These are phyloP conservation scores for Mrakia blollopis DNA, from an alignment of 768 basidiomycete genomes.

Conservation along the genomic window DNA sequence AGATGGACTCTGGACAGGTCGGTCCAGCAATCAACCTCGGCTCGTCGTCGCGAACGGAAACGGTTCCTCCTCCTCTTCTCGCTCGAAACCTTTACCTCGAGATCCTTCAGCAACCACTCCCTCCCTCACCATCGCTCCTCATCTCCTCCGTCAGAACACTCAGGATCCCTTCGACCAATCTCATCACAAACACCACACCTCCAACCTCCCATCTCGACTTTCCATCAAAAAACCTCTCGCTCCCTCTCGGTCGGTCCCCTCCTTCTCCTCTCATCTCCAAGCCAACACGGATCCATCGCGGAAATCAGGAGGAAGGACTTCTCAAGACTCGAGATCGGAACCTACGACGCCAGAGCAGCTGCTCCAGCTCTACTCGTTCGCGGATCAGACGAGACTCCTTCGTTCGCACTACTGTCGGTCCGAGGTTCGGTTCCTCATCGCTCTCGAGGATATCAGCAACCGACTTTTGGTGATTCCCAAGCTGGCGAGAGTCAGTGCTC, in stretches of 20 bases:
- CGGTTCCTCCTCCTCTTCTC: not conserved
- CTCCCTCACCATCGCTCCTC: conserved; percentile 25
- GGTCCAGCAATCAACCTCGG: not conserved
- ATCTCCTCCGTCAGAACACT: conserved; percentile 31
- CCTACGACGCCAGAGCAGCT: conserved; percentile 24
- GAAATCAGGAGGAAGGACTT: not conserved
- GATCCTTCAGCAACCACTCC: conserved; percentile 17
- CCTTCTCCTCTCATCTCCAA: conserved; percentile 8
- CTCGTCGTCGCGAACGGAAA: not conserved
- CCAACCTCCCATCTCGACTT: conserved; percentile 3
- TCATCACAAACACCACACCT: not conserved
- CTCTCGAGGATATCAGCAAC: conserved; percentile 88
- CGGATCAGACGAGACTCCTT: conserved; percentile 32
- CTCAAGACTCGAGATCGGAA: conserved; percentile 10
- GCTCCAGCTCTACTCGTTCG: conserved; percentile 43
- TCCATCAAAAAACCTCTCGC: conserved; percentile 18
- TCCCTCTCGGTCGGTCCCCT: conserved; percentile 24
- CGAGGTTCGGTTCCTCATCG: conserved; percentile 81
- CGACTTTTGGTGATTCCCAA: conserved; percentile 84
- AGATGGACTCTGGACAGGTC: conserved; percentile 17
- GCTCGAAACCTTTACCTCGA: not conserved
- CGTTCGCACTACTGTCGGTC: conserved; percentile 86
- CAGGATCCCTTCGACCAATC: conserved; percentile 24
- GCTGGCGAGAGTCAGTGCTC: conserved; percentile 90
- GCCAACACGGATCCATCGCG: not conserved